These are phyloP conservation scores for Cytospora leucostoma DNA, from an alignment of 2,329 filamentous ascomycete species.

Conservation along the genomic window DNA sequence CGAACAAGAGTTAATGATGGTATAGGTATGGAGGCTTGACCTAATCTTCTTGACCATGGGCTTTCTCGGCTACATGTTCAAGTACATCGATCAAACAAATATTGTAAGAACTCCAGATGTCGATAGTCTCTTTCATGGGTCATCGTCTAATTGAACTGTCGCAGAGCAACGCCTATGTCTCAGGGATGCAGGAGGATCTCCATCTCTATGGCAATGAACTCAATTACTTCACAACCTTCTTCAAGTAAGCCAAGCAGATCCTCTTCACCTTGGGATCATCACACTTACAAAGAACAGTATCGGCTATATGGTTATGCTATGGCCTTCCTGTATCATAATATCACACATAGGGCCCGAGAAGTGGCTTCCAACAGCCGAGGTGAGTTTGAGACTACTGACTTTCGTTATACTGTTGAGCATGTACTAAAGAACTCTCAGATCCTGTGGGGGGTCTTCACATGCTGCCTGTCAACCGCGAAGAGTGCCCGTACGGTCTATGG, in stretches of 20 bases:
- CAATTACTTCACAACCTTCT: slow-evolving; percentile 24
- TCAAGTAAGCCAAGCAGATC: slow-evolving; percentile 8
- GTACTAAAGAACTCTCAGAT: neutral
- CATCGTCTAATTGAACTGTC: neutral
- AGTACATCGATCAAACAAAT: slow-evolving; percentile 22
- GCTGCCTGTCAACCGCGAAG: slow-evolving; percentile 12
- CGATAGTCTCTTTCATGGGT: neutral
- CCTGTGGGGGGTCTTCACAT: slow-evolving; percentile 19
- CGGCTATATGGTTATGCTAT: slow-evolving; percentile 22
- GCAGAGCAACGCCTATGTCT: slow-evolving; percentile 22
- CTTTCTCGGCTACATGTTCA: slow-evolving; percentile 25
- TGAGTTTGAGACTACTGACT: neutral
- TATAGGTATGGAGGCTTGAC: slow-evolving; percentile 17
- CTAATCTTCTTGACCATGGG: slow-evolving; percentile 16
- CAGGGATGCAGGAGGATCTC: slow-evolving; percentile 21
- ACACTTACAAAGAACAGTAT: neutral
- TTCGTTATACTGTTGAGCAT: fast-evolving
- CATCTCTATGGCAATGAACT: slow-evolving; percentile 16
- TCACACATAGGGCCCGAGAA: slow-evolving; percentile 20
- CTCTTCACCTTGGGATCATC: neutral
- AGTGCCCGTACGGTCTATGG: slow-evolving; percentile 13
- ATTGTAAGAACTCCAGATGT: neutral
- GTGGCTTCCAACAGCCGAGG: slow-evolving; percentile 18
- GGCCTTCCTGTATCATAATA: slow-evolving; percentile 22
- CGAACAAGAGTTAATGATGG: neutral